Percentiles rank a stretch among this genome's conserved stretches.
Conservation (phyloP, 495 filamentous ascomycete genomes). For the Astrocystis sublimbata region DNA sequence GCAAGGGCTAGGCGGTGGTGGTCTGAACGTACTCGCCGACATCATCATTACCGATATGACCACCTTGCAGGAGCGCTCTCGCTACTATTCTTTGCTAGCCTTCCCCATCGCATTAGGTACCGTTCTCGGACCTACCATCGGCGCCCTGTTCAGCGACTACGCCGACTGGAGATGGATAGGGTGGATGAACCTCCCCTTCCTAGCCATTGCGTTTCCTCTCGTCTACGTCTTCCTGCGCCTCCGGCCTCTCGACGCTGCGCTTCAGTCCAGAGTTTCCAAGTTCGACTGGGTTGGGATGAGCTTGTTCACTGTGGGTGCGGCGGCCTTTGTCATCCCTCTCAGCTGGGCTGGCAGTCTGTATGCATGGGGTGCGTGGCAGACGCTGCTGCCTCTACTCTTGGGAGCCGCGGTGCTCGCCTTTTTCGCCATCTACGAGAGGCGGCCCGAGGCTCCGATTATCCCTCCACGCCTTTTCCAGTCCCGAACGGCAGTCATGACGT, state of each 20-base stretch:
- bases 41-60: slow-evolving; percentile 65
- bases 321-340: slow-evolving; percentile 40
- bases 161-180: not conserved
- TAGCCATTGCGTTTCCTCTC: not conserved
- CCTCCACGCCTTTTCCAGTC: not conserved
- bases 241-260: not conserved
- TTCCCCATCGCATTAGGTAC: not conserved
- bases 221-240: not conserved
- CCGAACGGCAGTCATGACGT: not conserved
- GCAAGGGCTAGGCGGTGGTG: slow-evolving; percentile 75
- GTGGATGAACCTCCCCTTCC: not conserved
- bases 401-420: not conserved
- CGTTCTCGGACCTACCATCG: not conserved
- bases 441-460: not conserved
- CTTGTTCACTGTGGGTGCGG: slow-evolving; percentile 20
- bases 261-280: not conserved
- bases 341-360: slow-evolving; percentile 45
- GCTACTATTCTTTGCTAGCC: not conserved
- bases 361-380: slow-evolving; percentile 43
- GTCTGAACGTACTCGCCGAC: slow-evolving; percentile 67
- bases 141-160: not conserved
- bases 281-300: not conserved
- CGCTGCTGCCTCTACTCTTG: slow-evolving; percentile 25
- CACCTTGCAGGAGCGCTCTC: slow-evolving; percentile 7
- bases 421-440: not conserved